phyloP scores from a whole-genome alignment of 192 early-diverging fungal genomes.

The Backusella morwellensis region DNA sequence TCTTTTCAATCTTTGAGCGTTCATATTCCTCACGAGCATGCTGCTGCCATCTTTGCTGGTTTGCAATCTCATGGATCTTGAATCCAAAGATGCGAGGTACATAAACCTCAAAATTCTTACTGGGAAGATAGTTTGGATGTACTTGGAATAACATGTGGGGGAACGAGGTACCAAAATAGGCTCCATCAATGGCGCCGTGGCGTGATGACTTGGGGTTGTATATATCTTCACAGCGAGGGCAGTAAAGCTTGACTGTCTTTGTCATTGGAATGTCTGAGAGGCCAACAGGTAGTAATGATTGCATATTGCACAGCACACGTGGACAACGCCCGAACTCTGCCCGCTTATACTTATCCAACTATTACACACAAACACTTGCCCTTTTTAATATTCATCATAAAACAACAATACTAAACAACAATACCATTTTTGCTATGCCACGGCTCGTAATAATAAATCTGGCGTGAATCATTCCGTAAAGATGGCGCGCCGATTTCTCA shows the following conservation, averaged over 20 bases:
- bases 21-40: slow-evolving; percentile 60
- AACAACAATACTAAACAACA: background rate
- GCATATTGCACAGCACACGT: slow-evolving; percentile 86
- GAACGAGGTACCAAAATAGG: slow-evolving; percentile 95
- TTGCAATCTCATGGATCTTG: slow-evolving; percentile 83
- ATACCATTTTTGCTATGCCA: slow-evolving; percentile 91
- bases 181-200: slow-evolving; percentile 88
- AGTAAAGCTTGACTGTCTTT: slow-evolving; percentile 93
- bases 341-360: slow-evolving; percentile 90
- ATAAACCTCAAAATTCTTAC: slow-evolving; percentile 78
- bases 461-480: slow-evolving; percentile 99
- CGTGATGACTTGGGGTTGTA: slow-evolving; percentile 89
- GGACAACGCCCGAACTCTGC: slow-evolving; percentile 97
- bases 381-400: background rate
- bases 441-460: slow-evolving; percentile 92
- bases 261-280: slow-evolving; percentile 82
- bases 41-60: slow-evolving; percentile 92
- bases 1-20: slow-evolving; percentile 15
- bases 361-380: background rate
- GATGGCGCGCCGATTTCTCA: slow-evolving; percentile 83
- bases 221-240: slow-evolving; percentile 94
- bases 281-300: slow-evolving; percentile 89
- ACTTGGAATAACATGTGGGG: slow-evolving; percentile 96
- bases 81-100: slow-evolving; percentile 99
- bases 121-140: slow-evolving; percentile 79